phyloP scores from a whole-genome alignment of 108 stramenopile species.

The Heterococcus sp. region DNA sequence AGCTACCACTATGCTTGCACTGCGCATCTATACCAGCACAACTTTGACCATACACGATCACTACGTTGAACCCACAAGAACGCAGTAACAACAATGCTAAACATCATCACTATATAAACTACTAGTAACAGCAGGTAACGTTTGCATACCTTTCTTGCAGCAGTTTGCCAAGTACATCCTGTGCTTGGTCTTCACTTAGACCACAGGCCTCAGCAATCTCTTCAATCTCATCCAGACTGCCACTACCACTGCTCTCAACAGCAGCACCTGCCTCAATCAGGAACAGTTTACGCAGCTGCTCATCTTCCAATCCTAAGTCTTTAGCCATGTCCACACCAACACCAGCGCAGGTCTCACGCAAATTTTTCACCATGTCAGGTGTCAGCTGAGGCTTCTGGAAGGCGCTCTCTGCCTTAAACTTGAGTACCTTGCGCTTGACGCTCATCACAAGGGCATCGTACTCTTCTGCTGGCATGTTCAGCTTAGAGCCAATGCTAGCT shows the following conservation, averaged over 20 bases:
- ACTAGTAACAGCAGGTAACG: too few species aligned
- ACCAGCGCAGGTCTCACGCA: neutral
- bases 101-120: too few species aligned
- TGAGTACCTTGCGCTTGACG: neutral
- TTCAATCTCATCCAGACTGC: neutral
- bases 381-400: neutral
- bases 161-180: neutral
- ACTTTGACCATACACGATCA: too few species aligned
- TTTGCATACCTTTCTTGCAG: neutral
- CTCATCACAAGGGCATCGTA: neutral
- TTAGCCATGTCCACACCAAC: neutral
- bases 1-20: too few species aligned
- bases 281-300: neutral
- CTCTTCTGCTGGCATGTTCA: constrained; percentile 8
- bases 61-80: too few species aligned
- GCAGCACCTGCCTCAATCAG: neutral
- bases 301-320: neutral
- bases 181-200: neutral
- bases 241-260: neutral
- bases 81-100: too few species aligned
- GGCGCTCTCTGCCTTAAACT: neutral
- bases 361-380: neutral
- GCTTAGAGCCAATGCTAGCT: constrained; percentile 15
- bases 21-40: too few species aligned
- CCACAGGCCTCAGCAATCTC: neutral